Evolutionary conservation across 306 rosid genomes (phyloP).

Genomic region (Cajanus cajan): DNA sequence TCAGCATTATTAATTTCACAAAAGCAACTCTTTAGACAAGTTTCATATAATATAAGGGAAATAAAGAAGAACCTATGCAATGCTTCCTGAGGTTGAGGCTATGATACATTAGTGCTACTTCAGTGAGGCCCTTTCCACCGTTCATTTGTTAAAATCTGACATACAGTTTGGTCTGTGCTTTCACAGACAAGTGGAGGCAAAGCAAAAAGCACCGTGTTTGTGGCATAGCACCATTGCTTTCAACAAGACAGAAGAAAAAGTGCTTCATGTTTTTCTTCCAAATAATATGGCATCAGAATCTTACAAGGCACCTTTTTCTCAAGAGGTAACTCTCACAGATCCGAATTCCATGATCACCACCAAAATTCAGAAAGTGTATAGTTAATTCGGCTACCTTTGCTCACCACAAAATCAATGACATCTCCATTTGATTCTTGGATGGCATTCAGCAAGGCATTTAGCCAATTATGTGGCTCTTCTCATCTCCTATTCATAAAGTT

Average conservation of each 20-base stretch:
- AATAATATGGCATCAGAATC: conserved; percentile 38
- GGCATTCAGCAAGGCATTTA: conserved; percentile 46
- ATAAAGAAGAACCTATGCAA: conserved; percentile 25
- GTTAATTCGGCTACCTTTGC: conserved; percentile 37
- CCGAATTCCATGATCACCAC: conserved; percentile 39
- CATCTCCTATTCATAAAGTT: conserved; percentile 46
- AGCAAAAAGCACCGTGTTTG: conserved; percentile 41
- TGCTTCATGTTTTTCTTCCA: conserved; percentile 45
- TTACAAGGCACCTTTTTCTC: conserved; percentile 38
- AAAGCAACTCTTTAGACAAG: conserved; percentile 33
- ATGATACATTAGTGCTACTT: conserved; percentile 21
- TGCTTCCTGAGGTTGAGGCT: conserved; percentile 23
- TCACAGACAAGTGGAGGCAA: conserved; percentile 57
- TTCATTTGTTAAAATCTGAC: conserved; percentile 51
- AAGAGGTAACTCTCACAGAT: conserved; percentile 38
- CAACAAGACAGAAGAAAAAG: conserved; percentile 36
- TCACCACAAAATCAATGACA: conserved; percentile 21
- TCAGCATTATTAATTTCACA: conserved; percentile 28
- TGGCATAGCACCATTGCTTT: conserved; percentile 44
- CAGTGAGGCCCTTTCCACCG: conserved; percentile 36
- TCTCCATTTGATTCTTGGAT: conserved; percentile 23
- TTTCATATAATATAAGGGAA: conserved; percentile 4
- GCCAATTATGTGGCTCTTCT: conserved; percentile 30
- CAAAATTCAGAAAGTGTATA: conserved; percentile 38
- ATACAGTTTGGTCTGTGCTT: conserved; percentile 61